A percentile compares a stretch with the other conserved stretches of the same genome.
These are phyloP conservation scores for Blastocystis sp. DNA, from an alignment of 352 stramenopile species.

Conservation along the genomic window DNA sequence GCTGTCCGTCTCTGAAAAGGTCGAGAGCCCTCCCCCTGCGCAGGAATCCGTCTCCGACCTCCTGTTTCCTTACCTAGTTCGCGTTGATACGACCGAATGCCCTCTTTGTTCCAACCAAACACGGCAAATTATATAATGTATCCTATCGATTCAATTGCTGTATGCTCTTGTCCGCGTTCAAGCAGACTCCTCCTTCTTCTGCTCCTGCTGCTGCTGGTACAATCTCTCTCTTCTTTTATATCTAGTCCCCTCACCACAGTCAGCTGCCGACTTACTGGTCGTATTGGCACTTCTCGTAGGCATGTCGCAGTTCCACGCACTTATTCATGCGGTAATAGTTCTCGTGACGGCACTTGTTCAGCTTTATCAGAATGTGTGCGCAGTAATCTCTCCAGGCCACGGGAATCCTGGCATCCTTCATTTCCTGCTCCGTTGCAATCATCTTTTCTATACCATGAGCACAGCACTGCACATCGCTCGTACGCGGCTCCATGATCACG, in stretches of 20 bases:
- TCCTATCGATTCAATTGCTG: conserved; percentile 15
- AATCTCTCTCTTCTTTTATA: conserved; percentile 30
- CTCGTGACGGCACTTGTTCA: conserved; percentile 90
- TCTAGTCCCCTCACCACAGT: background rate
- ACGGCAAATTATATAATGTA: background rate
- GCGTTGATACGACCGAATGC: background rate
- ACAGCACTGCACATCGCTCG: background rate
- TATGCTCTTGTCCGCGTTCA: background rate
- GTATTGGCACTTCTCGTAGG: conserved; percentile 97
- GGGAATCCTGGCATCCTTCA: conserved; percentile 86
- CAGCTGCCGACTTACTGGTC: conserved; percentile 76
- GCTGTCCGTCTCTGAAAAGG: background rate
- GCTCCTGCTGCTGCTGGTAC: conserved; percentile 17
- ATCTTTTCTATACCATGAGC: background rate
- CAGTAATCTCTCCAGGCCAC: conserved; percentile 90
- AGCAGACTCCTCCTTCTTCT: conserved; percentile 15
- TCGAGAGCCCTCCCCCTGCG: background rate
- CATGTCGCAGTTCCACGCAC: conserved; percentile 91
- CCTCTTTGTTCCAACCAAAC: conserved; percentile 24
- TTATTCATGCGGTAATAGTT: conserved; percentile 89
- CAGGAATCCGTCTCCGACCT: background rate
- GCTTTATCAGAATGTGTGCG: conserved; percentile 86
- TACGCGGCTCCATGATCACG: background rate
- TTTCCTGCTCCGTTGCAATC: conserved; percentile 77
- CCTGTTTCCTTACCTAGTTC: background rate